A percentile compares a stretch with the other conserved stretches of the same genome.
Conservation (phyloP, 2,329 filamentous ascomycete genomes). For the Neopestalotiopsis sp. region DNA sequence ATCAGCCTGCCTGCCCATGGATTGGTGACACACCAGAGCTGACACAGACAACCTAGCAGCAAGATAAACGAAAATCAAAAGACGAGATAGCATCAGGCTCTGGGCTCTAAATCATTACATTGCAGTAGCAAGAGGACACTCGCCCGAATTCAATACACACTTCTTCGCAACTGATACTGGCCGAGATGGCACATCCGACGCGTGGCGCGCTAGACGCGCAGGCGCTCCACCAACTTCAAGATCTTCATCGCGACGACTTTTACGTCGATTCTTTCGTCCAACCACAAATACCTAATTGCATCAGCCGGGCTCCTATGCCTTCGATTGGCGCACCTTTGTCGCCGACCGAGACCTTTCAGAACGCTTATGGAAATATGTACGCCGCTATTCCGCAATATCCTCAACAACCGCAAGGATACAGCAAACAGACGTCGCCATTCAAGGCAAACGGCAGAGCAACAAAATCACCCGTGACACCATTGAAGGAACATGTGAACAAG, state of each 20-base stretch:
- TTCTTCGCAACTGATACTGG: conserved; percentile 33
- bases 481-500: conserved; percentile 62
- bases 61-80: conserved; percentile 15
- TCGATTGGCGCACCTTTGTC: conserved; percentile 48
- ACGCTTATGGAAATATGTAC: conserved; percentile 60
- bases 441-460: conserved; percentile 64
- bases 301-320: conserved; percentile 64
- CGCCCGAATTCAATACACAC: not conserved
- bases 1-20: conserved; percentile 7
- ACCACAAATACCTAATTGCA: conserved; percentile 46
- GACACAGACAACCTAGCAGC: not conserved
- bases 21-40: conserved; percentile 11
- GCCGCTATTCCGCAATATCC: conserved; percentile 54
- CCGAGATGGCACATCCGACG: conserved; percentile 60
- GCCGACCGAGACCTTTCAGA: conserved; percentile 53
- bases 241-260: conserved; percentile 34
- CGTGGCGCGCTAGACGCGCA: conserved; percentile 52
- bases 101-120: conserved; percentile 17
- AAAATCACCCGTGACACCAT: conserved; percentile 65
- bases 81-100: conserved; percentile 4
- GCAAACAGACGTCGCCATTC: conserved; percentile 69
- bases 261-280: conserved; percentile 57
- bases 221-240: conserved; percentile 48
- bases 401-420: conserved; percentile 62
- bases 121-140: not conserved